Percentiles rank a stretch among this genome's conserved stretches.
Conservation (phyloP, 495 filamentous ascomycete species). For the Elasticomyces elasticus region DNA sequence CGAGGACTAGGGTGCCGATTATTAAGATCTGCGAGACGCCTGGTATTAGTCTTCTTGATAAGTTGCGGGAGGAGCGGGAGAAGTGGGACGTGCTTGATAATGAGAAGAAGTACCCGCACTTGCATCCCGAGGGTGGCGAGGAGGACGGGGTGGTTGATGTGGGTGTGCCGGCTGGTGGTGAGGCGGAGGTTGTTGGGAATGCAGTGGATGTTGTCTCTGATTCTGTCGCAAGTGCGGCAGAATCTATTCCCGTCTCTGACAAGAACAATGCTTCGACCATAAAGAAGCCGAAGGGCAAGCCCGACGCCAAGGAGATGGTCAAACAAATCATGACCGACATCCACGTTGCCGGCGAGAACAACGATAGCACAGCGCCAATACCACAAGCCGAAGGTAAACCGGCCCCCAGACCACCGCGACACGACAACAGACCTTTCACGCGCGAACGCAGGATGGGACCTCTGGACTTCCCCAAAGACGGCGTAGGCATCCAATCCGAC, state of each 20-base stretch:
- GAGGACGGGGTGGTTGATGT: constrained; percentile 13
- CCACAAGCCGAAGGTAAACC: not conserved
- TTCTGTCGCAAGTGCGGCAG: no score
- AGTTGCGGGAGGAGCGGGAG: constrained; percentile 45
- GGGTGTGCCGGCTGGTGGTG: not conserved
- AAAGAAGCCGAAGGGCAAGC: no score
- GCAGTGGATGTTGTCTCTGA: not conserved
- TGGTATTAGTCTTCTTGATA: constrained; percentile 38
- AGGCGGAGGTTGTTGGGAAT: not conserved
- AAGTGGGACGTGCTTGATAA: constrained; percentile 46
- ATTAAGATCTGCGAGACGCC: constrained; percentile 70
- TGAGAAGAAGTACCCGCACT: constrained; percentile 24
- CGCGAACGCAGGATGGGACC: constrained; percentile 45
- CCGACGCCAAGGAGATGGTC: not conserved
- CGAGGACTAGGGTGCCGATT: constrained; percentile 67
- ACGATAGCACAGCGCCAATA: not conserved
- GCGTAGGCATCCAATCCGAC: constrained; percentile 67
- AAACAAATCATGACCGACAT: not conserved
- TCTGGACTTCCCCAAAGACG: constrained; percentile 60
- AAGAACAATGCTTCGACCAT: no score
- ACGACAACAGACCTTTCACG: constrained; percentile 27
- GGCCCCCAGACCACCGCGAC: not conserved
- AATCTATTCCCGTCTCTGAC: no score
- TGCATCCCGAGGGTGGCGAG: constrained; percentile 13
- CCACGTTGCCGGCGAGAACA: not conserved